Conservation (phyloP, 1,139 yeast species). For the Candida smagusa region DNA sequence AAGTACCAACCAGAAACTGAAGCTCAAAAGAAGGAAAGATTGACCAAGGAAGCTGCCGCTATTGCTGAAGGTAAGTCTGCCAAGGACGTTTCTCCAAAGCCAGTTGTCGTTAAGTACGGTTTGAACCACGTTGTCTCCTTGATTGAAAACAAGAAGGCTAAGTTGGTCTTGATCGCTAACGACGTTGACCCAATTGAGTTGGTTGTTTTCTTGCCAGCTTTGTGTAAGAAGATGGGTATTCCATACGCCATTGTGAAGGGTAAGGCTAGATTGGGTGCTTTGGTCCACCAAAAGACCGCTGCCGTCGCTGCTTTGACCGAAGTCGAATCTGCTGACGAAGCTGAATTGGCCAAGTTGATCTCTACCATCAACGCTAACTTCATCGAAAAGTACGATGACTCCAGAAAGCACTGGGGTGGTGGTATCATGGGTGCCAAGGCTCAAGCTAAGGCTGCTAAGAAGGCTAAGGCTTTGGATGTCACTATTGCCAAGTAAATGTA, state of each 20-base stretch:
- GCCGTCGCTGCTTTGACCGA: conserved; percentile 97
- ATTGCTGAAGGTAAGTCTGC: conserved; percentile 96
- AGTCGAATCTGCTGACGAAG: conserved; percentile 89
- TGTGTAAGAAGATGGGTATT: conserved; percentile 98
- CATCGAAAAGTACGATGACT: conserved; percentile 87
- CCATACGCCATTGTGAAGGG: conserved; percentile 99
- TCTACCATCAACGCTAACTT: conserved; percentile 93
- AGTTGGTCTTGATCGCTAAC: conserved; percentile 93
- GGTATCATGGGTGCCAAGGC: conserved; percentile 96
- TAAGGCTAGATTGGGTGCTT: conserved; percentile 97
- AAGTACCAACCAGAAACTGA: conserved; percentile 97
- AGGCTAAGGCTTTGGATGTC: conserved; percentile 38
- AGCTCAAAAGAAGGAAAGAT: conserved; percentile 98
- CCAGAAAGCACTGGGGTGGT: conserved; percentile 99
- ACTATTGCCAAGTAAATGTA: conserved; percentile 10
- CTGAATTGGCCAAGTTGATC: conserved; percentile 87
- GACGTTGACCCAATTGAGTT: conserved; percentile 99
- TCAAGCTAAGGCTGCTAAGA: conserved; percentile 60
- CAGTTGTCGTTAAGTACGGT: conserved; percentile 95
- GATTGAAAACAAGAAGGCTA: conserved; percentile 97
- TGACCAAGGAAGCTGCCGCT: conserved; percentile 98
- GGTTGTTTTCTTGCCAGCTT: conserved; percentile 95
- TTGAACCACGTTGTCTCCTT: conserved; percentile 97
- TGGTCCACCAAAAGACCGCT: conserved; percentile 95
- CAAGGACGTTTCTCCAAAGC: conserved; percentile 94